Evolutionary conservation across 208 protist species (phyloP).

Genomic region (Porcisia hertigi): DNA sequence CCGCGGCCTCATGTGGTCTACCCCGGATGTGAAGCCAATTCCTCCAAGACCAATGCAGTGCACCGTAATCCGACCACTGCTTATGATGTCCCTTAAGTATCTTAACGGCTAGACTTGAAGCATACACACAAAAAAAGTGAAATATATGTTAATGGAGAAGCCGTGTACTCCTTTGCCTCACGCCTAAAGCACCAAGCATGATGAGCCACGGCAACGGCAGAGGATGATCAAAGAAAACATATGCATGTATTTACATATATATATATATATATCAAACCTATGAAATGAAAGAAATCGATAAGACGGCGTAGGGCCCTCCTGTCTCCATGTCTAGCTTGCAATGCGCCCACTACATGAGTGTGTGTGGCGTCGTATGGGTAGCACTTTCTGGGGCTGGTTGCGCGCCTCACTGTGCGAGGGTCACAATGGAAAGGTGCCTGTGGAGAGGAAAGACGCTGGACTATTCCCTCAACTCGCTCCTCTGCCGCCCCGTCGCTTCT

Average conservation of each 20-base stretch:
- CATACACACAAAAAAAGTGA: not conserved
- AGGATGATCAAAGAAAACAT: not conserved
- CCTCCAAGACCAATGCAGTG: constrained; percentile 14
- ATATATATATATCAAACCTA: not conserved
- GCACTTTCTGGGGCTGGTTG: not conserved
- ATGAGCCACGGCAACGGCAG: not conserved
- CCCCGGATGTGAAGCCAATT: not conserved
- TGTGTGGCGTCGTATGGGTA: not conserved
- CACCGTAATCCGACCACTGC: constrained; percentile 27
- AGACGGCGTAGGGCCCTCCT: not conserved
- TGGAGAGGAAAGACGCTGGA: not conserved
- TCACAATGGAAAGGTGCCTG: not conserved
- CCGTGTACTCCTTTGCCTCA: constrained; percentile 2
- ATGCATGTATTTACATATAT: not conserved
- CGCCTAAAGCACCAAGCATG: not conserved
- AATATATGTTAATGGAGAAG: not conserved
- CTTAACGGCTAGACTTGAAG: not conserved
- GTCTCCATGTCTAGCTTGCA: not conserved
- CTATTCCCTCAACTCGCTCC: not conserved
- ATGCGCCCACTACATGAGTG: not conserved
- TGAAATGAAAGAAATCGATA: no score
- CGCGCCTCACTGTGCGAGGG: not conserved
- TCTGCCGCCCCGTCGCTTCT: not conserved
- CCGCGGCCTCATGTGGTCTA: not conserved
- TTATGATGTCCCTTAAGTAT: constrained; percentile 5